Base-by-base conservation (phyloP, 2,329 filamentous ascomycete species). In the Kalaharituber pfeilii region DNA sequence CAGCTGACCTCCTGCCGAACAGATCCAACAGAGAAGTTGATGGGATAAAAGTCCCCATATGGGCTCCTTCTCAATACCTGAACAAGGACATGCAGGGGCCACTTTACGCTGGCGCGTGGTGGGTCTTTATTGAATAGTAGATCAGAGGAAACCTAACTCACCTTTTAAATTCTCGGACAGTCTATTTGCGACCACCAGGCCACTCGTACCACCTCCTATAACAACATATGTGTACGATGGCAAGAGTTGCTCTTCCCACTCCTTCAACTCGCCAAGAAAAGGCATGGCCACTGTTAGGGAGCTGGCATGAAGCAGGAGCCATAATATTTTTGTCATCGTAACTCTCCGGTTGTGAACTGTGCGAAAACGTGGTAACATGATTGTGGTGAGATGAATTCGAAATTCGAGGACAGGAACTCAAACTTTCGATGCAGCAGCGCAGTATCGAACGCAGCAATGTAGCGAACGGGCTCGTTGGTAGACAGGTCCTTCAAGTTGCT, bases 141-240 rank as follows among this genome's bases (percentile, higher is more conserved):
- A n/a, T n/a, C n/a, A n/a, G n/a, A n/a, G n/a, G n/a, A n/a, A 5
- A 47, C 15, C n/a, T 20, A 2, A 47, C 62, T 74, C 71, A 47
- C 42, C 55, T 29, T 65, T 52, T 42, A 69, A 57, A 51, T 71
- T 63, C 55, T 74, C 71, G 1, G 71, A 70, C 2, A 79, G 66
- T 0, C 73, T 69, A 7, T 71, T 65, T 8, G 72, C 73, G 6
- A 78, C 65, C 1, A 69, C 69, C n/a, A 78, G 66, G 15, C 75
- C 75, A 13, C 74, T 73, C 5, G 73, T 76, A 5, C 75, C 75
- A 30, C 75, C 75, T 28, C 76, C 75, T 22, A 77, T 65, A 54
- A 78, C 62, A 36, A 77, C 59, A 53, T 65, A 69, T 56, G 67
- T 65, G 36, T 66, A 69, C 3, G 52, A 55, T 1, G 20, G 25